Conservation (phyloP, 1,139 yeast genomes). For the Barnettozyma hawaiiensis region DNA sequence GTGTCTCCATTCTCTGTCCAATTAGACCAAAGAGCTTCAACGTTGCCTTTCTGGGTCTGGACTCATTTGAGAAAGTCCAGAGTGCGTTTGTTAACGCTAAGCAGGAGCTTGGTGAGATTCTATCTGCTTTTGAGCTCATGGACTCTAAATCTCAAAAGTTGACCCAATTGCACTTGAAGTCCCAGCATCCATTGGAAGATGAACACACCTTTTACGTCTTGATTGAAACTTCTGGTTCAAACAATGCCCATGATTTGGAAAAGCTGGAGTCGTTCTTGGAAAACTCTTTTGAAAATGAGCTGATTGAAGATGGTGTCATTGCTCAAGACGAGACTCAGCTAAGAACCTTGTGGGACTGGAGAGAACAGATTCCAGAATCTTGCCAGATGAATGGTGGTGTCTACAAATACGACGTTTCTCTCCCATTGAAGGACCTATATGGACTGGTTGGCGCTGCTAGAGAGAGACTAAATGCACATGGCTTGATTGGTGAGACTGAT, state of each 20-base stretch:
- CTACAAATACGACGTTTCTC: constrained; percentile 90
- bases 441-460: constrained; percentile 73
- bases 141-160: constrained; percentile 69
- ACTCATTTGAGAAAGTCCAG: constrained; percentile 76
- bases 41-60: constrained; percentile 83
- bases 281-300: constrained; percentile 73
- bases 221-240: constrained; percentile 92
- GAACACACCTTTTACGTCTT: constrained; percentile 81
- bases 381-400: constrained; percentile 85
- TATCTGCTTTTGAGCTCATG: constrained; percentile 95
- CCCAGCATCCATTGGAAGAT: constrained; percentile 72
- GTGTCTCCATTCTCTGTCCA: constrained; percentile 84
- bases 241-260: constrained; percentile 76
- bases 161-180: constrained; percentile 50
- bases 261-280: constrained; percentile 79
- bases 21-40: constrained; percentile 85
- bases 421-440: constrained; percentile 76
- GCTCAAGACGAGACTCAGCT: constrained; percentile 93
- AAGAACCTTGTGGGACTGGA: constrained; percentile 84
- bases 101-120: constrained; percentile 71
- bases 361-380: constrained; percentile 91
- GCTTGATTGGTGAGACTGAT: constrained; percentile 61
- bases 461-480: constrained; percentile 48
- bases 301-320: constrained; percentile 85
- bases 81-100: constrained; percentile 77